These are phyloP conservation scores for Gossypium sturtianum DNA, from an alignment of 345 rosid genomes.

Conservation along the genomic window DNA sequence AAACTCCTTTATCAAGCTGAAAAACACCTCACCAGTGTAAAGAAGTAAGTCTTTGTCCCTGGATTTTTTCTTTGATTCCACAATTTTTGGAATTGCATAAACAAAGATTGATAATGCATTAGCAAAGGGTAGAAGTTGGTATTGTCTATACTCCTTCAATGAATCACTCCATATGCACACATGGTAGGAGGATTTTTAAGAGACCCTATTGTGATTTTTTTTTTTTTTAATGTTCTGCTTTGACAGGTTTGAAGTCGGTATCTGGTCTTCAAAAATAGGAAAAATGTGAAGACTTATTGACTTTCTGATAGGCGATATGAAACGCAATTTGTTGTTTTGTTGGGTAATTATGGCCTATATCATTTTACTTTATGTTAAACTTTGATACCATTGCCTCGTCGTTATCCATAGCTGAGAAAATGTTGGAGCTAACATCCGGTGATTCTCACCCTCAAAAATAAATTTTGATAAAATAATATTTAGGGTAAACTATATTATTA, in stretches of 20 bases:
- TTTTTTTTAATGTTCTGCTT: conserved; percentile 40
- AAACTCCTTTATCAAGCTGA: too few relatives aligned
- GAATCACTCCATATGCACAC: conserved; percentile 37
- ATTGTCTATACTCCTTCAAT: conserved; percentile 41
- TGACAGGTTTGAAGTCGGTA: conserved; percentile 51
- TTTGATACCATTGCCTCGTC: neutral
- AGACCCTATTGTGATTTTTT: conserved; percentile 37
- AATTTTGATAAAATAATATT: too few relatives aligned
- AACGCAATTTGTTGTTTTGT: conserved; percentile 60
- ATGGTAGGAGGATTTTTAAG: conserved; percentile 43
- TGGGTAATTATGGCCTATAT: conserved; percentile 49
- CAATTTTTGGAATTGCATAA: too few relatives aligned
- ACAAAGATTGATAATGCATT: too few relatives aligned
- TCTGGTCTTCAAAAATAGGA: conserved; percentile 67
- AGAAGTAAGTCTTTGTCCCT: too few relatives aligned
- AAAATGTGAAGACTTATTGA: conserved; percentile 45
- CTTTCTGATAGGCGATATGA: conserved; percentile 27
- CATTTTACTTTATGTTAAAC: neutral
- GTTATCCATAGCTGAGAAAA: neutral
- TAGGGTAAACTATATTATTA: too few relatives aligned
- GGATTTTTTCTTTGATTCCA: too few relatives aligned
- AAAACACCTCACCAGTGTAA: too few relatives aligned
- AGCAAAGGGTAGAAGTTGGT: conserved; percentile 25
- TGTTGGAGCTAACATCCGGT: neutral
- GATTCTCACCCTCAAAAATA: neutral